Conservation (phyloP, 208 protist species). For the Leishmania mexicana region DNA sequence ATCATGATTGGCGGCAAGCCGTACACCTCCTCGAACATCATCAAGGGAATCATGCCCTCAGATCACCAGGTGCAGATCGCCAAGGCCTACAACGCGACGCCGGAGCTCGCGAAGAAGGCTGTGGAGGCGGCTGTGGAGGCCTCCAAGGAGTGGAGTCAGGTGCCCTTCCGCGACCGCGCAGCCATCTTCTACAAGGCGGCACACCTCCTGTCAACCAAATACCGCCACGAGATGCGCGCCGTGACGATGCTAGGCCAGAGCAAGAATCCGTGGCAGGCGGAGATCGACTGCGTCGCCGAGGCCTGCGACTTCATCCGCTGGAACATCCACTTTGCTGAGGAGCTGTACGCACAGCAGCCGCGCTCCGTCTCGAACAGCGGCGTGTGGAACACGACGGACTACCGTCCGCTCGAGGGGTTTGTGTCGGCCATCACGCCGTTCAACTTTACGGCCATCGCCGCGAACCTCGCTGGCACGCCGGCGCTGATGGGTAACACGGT, state of each 20-base stretch:
- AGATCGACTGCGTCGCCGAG: slow-evolving; percentile 97
- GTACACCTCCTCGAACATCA: slow-evolving; percentile 69
- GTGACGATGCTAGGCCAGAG: slow-evolving; percentile 97
- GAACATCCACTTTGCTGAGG: slow-evolving; percentile 94
- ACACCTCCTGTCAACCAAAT: slow-evolving; percentile 89
- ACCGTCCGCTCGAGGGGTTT: slow-evolving; percentile 97
- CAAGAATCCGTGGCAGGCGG: slow-evolving; percentile 98
- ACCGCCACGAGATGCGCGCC: slow-evolving; percentile 86
- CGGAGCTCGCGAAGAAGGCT: slow-evolving; percentile 87
- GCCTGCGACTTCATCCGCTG: slow-evolving; percentile 96
- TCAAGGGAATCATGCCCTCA: slow-evolving; percentile 72
- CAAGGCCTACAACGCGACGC: slow-evolving; percentile 84
- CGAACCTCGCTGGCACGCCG: slow-evolving; percentile 94
- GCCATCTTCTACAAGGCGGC: slow-evolving; percentile 95
- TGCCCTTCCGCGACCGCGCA: slow-evolving; percentile 90
- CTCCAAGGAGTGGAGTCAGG: slow-evolving; percentile 68
- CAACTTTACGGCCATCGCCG: slow-evolving; percentile 98
- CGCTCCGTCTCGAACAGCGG: slow-evolving; percentile 60
- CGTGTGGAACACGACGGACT: slow-evolving; percentile 96
- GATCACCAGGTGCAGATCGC: slow-evolving; percentile 83
- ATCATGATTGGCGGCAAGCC: slow-evolving; percentile 92
- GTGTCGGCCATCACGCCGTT: slow-evolving; percentile 96
- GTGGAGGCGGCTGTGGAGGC: slow-evolving; percentile 87
- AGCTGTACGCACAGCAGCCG: slow-evolving; percentile 93
- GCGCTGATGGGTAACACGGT: slow-evolving; percentile 97